Conservation (phyloP, 192 early-diverging fungal species). For the Kickxella alabastrina region DNA sequence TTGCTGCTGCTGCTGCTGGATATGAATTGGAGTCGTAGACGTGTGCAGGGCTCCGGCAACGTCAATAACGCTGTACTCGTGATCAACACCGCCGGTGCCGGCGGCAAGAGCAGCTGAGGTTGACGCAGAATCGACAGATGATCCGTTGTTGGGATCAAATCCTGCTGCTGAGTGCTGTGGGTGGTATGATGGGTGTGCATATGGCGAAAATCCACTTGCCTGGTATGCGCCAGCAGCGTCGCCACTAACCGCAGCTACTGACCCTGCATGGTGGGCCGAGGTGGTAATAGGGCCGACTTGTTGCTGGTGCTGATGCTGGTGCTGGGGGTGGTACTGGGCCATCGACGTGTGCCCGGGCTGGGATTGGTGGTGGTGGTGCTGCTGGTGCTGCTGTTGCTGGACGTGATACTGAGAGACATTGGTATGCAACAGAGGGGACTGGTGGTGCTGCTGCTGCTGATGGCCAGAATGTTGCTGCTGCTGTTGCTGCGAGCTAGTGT, state of each 20-base stretch:
- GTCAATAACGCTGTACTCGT: conserved; percentile 30
- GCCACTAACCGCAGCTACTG: conserved; percentile 6
- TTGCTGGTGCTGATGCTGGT: conserved; percentile 31
- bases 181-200: conserved; percentile 31
- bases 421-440: conserved; percentile 10
- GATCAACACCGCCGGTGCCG: conserved; percentile 8
- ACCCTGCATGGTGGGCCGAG: conserved; percentile 3
- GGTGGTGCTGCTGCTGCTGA: conserved; percentile 13
- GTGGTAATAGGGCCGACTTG: conserved; percentile 5
- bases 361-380: conserved; percentile 9
- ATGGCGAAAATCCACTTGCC: conserved; percentile 15
- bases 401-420: conserved; percentile 5
- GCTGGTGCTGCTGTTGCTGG: conserved; percentile 11
- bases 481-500: conserved; percentile 2
- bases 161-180: conserved; percentile 10
- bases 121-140: conserved; percentile 12
- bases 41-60: conserved; percentile 14
- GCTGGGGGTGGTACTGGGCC: conserved; percentile 9
- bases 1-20: conserved; percentile 11
- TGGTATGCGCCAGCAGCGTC: conserved; percentile 13
- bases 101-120: conserved; percentile 2
- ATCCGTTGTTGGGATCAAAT: conserved; percentile 2
- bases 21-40: conserved; percentile 6
- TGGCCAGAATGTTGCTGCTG: conserved; percentile 5
- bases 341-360: conserved; percentile 6